These are phyloP conservation scores for Epichloe sibirici DNA, from an alignment of 2,329 filamentous ascomycete species.

Conservation along the genomic window DNA sequence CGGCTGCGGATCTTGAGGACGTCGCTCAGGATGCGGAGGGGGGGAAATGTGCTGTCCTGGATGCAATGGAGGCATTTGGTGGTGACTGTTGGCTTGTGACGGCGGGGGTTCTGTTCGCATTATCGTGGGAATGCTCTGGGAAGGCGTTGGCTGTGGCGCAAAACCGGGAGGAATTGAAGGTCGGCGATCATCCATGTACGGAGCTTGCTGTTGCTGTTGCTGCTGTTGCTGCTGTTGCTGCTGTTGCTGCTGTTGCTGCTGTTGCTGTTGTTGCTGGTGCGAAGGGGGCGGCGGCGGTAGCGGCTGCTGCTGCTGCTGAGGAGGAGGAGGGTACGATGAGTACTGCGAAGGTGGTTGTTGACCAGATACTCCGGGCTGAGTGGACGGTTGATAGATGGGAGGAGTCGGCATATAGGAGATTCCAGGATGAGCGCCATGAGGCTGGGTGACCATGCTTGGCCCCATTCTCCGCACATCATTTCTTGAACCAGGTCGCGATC, in stretches of 20 bases:
- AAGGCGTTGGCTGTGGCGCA: slow-evolving; percentile 43
- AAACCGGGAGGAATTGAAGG: slow-evolving; percentile 59
- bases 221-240: neutral
- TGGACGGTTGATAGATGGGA: slow-evolving; percentile 54
- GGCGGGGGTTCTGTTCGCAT: slow-evolving; percentile 46
- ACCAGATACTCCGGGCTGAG: slow-evolving; percentile 22
- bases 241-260: neutral
- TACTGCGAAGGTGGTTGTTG: slow-evolving; percentile 29
- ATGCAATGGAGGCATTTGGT: slow-evolving; percentile 25
- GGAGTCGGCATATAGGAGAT: slow-evolving; percentile 81
- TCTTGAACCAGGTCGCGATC: slow-evolving; percentile 58
- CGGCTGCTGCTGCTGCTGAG: slow-evolving; percentile 21
- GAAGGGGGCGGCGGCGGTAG: neutral
- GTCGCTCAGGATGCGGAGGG: slow-evolving; percentile 35
- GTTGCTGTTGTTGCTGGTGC: neutral
- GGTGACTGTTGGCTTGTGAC: slow-evolving; percentile 43
- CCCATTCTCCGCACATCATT: slow-evolving; percentile 67
- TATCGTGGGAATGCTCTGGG: slow-evolving; percentile 31
- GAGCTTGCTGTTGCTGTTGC: slow-evolving; percentile 39
- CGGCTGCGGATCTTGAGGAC: slow-evolving; percentile 37
- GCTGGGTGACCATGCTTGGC: slow-evolving; percentile 58
- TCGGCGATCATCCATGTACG: slow-evolving; percentile 65
- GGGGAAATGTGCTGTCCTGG: slow-evolving; percentile 38
- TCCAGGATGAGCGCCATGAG: slow-evolving; percentile 45
- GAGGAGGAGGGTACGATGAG: slow-evolving; percentile 23